Evolutionary conservation across 2,329 filamentous ascomycete genomes (phyloP).

Genomic region (Talaromyces pinophilus): DNA sequence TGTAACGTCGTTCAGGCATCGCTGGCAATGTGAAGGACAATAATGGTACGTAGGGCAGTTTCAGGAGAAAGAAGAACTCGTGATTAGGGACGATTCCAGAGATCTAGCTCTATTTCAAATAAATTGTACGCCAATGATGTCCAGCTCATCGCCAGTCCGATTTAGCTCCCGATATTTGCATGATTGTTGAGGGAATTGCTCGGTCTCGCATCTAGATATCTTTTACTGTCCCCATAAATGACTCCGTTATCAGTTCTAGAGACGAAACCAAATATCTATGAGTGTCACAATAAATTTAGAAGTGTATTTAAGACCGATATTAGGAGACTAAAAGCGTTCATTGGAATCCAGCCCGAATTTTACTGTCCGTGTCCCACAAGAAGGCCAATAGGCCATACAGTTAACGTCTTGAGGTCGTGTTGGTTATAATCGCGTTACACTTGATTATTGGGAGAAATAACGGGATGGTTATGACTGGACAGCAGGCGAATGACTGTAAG

Average conservation of each 20-base stretch:
- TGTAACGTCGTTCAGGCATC: neutral
- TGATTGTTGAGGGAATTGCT: neutral
- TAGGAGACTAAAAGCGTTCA: neutral
- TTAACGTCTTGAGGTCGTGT: neutral
- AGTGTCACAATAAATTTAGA: no score
- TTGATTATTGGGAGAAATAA: neutral
- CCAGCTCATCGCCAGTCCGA: neutral
- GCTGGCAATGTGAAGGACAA: neutral
- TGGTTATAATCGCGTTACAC: neutral
- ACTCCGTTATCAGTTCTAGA: neutral
- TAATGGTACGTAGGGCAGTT: neutral
- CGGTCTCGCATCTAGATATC: no score
- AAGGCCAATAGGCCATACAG: neutral
- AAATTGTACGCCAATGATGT: neutral
- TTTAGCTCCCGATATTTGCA: neutral
- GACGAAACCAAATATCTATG: no score
- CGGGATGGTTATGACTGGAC: neutral
- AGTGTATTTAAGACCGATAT: neutral
- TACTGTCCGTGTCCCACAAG: conserved; percentile 1
- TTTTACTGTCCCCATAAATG: neutral
- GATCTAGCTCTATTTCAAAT: neutral
- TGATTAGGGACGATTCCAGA: neutral
- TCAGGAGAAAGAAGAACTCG: neutral
- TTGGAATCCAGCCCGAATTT: neutral
- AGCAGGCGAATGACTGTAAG: neutral